A percentile compares a stretch with the other conserved stretches of the same genome.
phyloP scores from a whole-genome alignment of 495 filamentous ascomycete species.

The Opeltia flavorubescens region DNA sequence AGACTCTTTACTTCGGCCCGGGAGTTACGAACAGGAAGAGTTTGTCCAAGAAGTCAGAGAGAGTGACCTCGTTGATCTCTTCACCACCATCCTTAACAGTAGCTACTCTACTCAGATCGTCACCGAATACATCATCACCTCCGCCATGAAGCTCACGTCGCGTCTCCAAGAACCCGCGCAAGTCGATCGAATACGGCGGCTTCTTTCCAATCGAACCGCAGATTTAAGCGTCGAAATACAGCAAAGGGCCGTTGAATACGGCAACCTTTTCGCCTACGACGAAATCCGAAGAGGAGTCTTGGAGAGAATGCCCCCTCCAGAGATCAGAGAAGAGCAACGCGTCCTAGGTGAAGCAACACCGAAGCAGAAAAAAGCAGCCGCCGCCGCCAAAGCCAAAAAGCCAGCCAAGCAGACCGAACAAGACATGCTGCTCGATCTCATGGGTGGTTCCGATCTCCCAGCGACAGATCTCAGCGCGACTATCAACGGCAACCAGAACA shows the following conservation, averaged over 20 bases:
- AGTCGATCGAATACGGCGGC: constrained; percentile 66
- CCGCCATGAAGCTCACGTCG: constrained; percentile 89
- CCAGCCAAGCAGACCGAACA: constrained; percentile 67
- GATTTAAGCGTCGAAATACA: constrained; percentile 91
- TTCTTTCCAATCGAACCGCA: constrained; percentile 59
- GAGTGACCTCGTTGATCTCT: constrained; percentile 80
- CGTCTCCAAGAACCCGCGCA: constrained; percentile 70
- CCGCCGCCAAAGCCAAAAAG: constrained; percentile 62
- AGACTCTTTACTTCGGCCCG: constrained; percentile 72
- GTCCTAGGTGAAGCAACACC: constrained; percentile 67
- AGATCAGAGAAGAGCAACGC: constrained; percentile 86
- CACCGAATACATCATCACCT: constrained; percentile 89
- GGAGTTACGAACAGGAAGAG: constrained; percentile 92
- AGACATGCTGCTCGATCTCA: constrained; percentile 82
- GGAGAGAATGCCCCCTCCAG: constrained; percentile 92
- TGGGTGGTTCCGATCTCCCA: constrained; percentile 64
- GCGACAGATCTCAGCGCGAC: constrained; percentile 27
- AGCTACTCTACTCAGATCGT: constrained; percentile 80
- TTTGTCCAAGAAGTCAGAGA: constrained; percentile 80
- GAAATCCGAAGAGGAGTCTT: constrained; percentile 79
- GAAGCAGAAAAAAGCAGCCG: constrained; percentile 58
- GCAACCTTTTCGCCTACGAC: constrained; percentile 81
- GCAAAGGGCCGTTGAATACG: constrained; percentile 88
- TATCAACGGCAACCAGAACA: constrained; percentile 49
- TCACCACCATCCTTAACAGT: constrained; percentile 82